phyloP scores from a whole-genome alignment of 1,284 basidiomycete genomes.

The Trichosporon asahii region DNA sequence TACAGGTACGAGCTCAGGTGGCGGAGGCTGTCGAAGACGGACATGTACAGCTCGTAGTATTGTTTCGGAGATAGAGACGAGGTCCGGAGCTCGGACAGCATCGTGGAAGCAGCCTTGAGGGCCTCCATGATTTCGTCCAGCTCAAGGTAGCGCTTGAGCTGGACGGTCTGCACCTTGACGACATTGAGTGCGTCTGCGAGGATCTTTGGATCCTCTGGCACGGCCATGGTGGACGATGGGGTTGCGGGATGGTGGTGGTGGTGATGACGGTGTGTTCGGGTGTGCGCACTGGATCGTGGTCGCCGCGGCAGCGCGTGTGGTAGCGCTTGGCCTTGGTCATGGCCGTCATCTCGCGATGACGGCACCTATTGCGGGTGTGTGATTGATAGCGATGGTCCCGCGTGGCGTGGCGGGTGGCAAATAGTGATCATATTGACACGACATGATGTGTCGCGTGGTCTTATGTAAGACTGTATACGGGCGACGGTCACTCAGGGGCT shows the following conservation, averaged over 20 bases:
- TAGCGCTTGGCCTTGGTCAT: neutral
- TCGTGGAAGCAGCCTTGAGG: constrained; percentile 87
- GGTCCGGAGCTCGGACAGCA: constrained; percentile 90
- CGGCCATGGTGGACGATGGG: constrained; percentile 18
- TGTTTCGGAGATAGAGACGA: constrained; percentile 89
- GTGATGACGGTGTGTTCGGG: neutral
- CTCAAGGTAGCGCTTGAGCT: constrained; percentile 90
- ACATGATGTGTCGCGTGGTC: neutral
- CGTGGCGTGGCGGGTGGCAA: neutral
- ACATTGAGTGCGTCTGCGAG: constrained; percentile 54
- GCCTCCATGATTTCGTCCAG: constrained; percentile 95
- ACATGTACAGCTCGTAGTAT: constrained; percentile 97
- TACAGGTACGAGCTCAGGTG: constrained; percentile 91
- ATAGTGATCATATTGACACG: neutral
- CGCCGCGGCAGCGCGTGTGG: neutral
- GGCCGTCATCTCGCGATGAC: constrained; percentile 7
- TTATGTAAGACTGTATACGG: neutral
- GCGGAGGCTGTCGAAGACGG: constrained; percentile 88
- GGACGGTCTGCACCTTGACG: constrained; percentile 87
- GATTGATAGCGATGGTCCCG: neutral
- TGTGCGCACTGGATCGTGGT: constrained; percentile 1
- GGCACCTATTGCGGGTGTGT: neutral
- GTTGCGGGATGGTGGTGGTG: neutral
- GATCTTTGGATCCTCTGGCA: constrained; percentile 44
- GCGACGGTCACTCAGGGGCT: neutral